These are phyloP conservation scores for Obelidium mucronatum DNA, from an alignment of 192 early-diverging fungal genomes.

Conservation along the genomic window DNA sequence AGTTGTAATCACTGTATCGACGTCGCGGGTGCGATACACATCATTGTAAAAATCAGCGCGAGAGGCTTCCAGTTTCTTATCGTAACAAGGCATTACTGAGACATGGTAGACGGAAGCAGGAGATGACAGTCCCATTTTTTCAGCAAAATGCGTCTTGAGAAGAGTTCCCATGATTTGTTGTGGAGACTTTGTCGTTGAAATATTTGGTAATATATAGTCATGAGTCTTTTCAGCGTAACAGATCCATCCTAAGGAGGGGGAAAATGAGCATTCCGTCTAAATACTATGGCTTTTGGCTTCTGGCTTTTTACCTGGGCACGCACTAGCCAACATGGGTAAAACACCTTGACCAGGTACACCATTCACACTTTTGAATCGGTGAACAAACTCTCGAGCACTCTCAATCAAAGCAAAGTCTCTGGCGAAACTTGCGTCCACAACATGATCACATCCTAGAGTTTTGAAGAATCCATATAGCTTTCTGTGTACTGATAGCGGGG, in stretches of 20 bases:
- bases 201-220: conserved; percentile 83
- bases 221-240: conserved; percentile 99
- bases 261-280: background rate
- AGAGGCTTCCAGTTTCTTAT: conserved; percentile 98
- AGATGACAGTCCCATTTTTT: conserved; percentile 56
- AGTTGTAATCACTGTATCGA: conserved; percentile 96
- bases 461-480: conserved; percentile 81
- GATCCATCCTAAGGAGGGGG: conserved; percentile 77
- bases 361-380: conserved; percentile 58
- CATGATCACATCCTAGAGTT: conserved; percentile 79
- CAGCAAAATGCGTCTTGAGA: conserved; percentile 84
- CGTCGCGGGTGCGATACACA: conserved; percentile 83
- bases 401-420: conserved; percentile 88
- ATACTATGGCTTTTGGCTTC: too few species aligned
- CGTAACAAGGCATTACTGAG: conserved; percentile 97
- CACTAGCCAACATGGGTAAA: conserved; percentile 61
- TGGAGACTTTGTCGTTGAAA: conserved; percentile 92
- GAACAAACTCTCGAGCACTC: conserved; percentile 88
- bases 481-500: conserved; percentile 71
- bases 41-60: conserved; percentile 90
- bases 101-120: conserved; percentile 92
- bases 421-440: conserved; percentile 90
- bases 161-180: conserved; percentile 97
- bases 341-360: conserved; percentile 39
- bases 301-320: conserved; percentile 56